Evolutionary conservation across 768 basidiomycete species (phyloP).

Genomic region (Royoungia palumana): DNA sequence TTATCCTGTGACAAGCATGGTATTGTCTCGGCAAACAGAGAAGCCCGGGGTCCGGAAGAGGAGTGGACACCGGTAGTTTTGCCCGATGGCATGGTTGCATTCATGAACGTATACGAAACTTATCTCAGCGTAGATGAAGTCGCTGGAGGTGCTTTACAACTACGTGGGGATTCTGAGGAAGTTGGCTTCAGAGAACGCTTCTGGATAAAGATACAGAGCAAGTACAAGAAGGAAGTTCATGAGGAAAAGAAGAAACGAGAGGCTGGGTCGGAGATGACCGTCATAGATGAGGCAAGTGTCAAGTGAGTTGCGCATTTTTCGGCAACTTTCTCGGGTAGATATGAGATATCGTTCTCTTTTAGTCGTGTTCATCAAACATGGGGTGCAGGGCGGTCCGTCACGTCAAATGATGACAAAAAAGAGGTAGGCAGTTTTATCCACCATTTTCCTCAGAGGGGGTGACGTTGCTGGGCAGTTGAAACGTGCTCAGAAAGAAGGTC

Average conservation of each 20-base stretch:
- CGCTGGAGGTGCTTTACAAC: slow-evolving; percentile 72
- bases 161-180: slow-evolving; percentile 82
- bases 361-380: slow-evolving; percentile 79
- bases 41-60: slow-evolving; percentile 90
- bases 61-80: slow-evolving; percentile 87
- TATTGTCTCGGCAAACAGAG: slow-evolving; percentile 76
- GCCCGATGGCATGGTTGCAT: slow-evolving; percentile 82
- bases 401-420: slow-evolving; percentile 67
- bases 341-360: slow-evolving; percentile 6
- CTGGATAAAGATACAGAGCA: slow-evolving; percentile 85
- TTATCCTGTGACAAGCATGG: slow-evolving; percentile 86
- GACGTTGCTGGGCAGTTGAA: slow-evolving; percentile 53
- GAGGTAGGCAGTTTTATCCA: slow-evolving; percentile 46
- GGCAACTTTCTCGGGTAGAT: not conserved
- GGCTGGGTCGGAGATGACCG: slow-evolving; percentile 44
- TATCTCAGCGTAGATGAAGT: slow-evolving; percentile 84
- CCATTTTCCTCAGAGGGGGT: not conserved
- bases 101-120: slow-evolving; percentile 87
- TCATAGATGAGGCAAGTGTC: slow-evolving; percentile 68
- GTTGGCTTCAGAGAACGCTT: slow-evolving; percentile 86
- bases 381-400: slow-evolving; percentile 75
- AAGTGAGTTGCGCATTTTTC: slow-evolving; percentile 53
- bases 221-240: slow-evolving; percentile 80
- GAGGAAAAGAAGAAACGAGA: slow-evolving; percentile 74
- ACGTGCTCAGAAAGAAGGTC: slow-evolving; percentile 72